These are phyloP conservation scores for Hyaloscypha finlandica DNA, from an alignment of 495 filamentous ascomycete species.

Conservation along the genomic window DNA sequence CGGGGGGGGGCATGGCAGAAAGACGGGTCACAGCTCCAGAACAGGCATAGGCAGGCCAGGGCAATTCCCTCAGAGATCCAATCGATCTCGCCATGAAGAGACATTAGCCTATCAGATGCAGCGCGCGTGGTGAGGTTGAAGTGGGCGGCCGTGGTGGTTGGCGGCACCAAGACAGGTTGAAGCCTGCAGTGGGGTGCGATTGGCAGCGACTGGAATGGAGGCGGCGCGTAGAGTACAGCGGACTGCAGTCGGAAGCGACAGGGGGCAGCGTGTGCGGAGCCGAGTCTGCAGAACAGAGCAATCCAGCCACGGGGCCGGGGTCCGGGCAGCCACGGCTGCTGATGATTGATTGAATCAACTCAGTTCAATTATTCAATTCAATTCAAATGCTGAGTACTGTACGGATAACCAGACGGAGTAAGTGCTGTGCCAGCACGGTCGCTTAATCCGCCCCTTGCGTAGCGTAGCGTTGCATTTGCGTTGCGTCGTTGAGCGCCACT, in stretches of 20 bases:
- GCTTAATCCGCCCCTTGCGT: not conserved
- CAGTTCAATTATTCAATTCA: too few species aligned
- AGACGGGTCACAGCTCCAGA: not conserved
- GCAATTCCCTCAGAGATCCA: conserved; percentile 10
- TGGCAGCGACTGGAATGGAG: not conserved
- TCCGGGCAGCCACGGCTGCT: not conserved
- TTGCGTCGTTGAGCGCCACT: too few species aligned
- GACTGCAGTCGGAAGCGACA: not conserved
- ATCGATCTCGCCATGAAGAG: not conserved
- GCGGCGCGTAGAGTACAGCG: conserved; percentile 4
- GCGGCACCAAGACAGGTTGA: conserved; percentile 7
- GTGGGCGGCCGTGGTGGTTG: conserved; percentile 4
- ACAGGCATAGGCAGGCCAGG: not conserved
- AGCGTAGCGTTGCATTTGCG: too few species aligned
- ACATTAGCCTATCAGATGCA: not conserved
- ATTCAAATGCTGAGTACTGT: too few species aligned
- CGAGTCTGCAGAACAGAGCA: not conserved
- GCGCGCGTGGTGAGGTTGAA: not conserved
- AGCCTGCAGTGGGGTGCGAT: not conserved
- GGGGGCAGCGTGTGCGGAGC: not conserved
- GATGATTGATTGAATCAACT: not conserved
- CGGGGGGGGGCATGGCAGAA: not conserved
- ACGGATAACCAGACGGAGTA: too few species aligned
- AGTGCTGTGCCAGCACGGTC: not conserved
- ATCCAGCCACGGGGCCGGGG: not conserved